These are phyloP conservation scores for Globisporangium splendens DNA, from an alignment of 352 stramenopile genomes.

Conservation along the genomic window DNA sequence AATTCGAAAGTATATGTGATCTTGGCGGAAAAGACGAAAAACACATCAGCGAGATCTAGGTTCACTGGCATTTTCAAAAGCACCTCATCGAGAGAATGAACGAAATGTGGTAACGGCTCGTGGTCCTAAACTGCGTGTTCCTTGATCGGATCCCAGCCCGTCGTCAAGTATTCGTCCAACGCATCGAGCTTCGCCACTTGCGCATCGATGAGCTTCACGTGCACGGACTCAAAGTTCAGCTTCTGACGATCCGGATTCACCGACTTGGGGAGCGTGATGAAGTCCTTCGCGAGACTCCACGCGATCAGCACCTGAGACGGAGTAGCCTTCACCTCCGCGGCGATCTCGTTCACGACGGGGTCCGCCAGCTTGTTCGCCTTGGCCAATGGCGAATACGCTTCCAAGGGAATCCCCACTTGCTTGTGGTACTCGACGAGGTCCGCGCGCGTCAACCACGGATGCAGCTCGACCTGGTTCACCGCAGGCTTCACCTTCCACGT, in stretches of 20 bases:
- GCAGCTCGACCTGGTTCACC: constrained; percentile 83
- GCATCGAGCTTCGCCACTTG: constrained; percentile 35
- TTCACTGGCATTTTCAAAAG: no score
- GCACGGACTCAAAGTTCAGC: constrained; percentile 41
- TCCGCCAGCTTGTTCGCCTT: constrained; percentile 16
- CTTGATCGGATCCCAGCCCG: constrained; percentile 48
- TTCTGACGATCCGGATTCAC: constrained; percentile 36
- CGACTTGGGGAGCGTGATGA: constrained; percentile 63
- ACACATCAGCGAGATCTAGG: no score
- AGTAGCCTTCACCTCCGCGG: constrained; percentile 23
- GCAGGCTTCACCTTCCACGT: constrained; percentile 50
- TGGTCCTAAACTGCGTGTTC: constrained; percentile 28
- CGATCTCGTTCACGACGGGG: constrained; percentile 27
- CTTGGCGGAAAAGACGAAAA: no score
- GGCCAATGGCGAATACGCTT: constrained; percentile 49
- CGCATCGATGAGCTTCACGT: constrained; percentile 26
- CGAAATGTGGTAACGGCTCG: not conserved
- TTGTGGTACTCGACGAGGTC: constrained; percentile 63
- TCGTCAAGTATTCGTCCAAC: constrained; percentile 40
- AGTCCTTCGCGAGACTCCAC: constrained; percentile 52
- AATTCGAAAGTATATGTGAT: no score
- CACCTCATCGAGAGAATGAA: not conserved
- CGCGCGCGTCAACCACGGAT: constrained; percentile 61
- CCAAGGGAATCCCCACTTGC: constrained; percentile 33
- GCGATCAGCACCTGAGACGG: constrained; percentile 55